A percentile compares a stretch with the other conserved stretches of the same genome.
Evolutionary conservation across 2,329 filamentous ascomycete species (phyloP).

Genomic region (Paraphaeosphaeria sporulosa): DNA sequence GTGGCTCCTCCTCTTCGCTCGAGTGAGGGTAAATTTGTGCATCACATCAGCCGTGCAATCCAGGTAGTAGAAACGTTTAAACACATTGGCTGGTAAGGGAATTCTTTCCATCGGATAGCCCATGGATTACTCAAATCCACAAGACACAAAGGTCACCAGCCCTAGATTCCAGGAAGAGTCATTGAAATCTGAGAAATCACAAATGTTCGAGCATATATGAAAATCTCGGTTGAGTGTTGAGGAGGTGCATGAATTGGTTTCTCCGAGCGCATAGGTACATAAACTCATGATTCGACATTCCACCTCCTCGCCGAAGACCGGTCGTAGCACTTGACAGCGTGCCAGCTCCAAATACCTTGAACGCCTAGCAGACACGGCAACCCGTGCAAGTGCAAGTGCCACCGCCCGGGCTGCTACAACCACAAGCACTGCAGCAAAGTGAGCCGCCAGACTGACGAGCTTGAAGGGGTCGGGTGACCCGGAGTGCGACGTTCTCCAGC

Average conservation of each 20-base stretch:
- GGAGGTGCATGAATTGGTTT: neutral
- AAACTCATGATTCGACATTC: neutral
- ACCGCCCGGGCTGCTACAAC: neutral
- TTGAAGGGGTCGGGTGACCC: neutral
- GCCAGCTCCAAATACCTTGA: neutral
- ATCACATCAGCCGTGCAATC: too few species aligned
- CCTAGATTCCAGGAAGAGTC: neutral
- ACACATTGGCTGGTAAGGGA: too few species aligned
- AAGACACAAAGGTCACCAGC: too few species aligned
- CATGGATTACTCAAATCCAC: too few species aligned
- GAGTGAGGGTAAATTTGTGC: too few species aligned
- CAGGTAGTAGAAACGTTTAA: too few species aligned
- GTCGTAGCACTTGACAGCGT: neutral
- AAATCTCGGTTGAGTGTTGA: neutral
- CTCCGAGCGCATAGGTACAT: neutral
- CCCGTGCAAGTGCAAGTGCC: neutral
- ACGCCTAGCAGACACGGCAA: neutral
- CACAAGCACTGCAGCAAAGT: neutral
- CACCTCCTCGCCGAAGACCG: neutral
- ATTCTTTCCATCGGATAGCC: too few species aligned
- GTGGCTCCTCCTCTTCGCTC: too few species aligned
- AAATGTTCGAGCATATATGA: too few species aligned
- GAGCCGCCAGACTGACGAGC: constrained; percentile 4
- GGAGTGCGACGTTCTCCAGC: neutral
- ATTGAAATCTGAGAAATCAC: too few species aligned